Conservation (phyloP, 306 rosid species). For the Acmispon strigosus region DNA sequence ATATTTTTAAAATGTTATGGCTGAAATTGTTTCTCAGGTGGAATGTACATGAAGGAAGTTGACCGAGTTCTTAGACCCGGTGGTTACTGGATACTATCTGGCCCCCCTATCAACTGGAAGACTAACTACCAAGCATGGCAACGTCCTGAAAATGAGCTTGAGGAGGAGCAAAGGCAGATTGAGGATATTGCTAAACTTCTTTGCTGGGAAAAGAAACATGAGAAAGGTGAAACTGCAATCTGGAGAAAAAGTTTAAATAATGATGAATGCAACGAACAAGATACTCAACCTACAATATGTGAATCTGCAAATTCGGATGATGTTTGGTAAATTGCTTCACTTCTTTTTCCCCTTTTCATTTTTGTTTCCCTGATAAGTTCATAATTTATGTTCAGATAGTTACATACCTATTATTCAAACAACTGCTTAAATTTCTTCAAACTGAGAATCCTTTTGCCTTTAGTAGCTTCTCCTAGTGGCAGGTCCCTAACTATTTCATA, state of each 20-base stretch:
- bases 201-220: slow-evolving; percentile 84
- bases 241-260: slow-evolving; percentile 50
- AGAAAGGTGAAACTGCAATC: slow-evolving; percentile 75
- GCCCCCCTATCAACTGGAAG: slow-evolving; percentile 81
- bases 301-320: slow-evolving; percentile 30
- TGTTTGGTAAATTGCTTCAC: slow-evolving; percentile 49
- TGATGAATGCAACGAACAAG: slow-evolving; percentile 39
- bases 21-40: slow-evolving; percentile 41
- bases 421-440: not conserved
- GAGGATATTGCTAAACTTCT: slow-evolving; percentile 62
- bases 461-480: not conserved
- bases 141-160: slow-evolving; percentile 56
- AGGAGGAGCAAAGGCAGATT: slow-evolving; percentile 72
- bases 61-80: slow-evolving; percentile 89
- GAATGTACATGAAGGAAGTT: slow-evolving; percentile 80
- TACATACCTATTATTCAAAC: not conserved
- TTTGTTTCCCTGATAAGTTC: not conserved
- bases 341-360: not conserved
- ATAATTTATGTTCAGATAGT: not conserved
- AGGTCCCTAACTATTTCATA: not conserved
- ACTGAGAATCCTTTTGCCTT: not conserved
- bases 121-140: slow-evolving; percentile 55
- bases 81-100: slow-evolving; percentile 84
- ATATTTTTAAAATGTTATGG: not conserved
- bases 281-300: slow-evolving; percentile 39